A percentile compares a stretch with the other conserved stretches of the same genome.
Conservation (phyloP, 2,329 filamentous ascomycete genomes). For the Graphium sp. region DNA sequence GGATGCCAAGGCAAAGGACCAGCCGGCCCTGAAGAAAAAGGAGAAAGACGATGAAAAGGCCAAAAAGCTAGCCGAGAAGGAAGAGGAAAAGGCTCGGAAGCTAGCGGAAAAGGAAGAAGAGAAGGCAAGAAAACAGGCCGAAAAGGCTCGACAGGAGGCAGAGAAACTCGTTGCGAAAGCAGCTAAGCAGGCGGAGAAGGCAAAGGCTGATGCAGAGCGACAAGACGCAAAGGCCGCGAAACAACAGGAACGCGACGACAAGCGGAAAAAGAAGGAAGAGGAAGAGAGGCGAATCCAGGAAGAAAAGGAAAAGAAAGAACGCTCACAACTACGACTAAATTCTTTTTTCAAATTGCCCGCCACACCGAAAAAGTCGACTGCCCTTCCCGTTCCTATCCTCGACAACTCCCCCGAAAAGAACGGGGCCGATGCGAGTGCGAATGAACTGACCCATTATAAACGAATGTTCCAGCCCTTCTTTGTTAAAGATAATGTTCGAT, state of each 20-base stretch:
- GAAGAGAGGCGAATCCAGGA: slow-evolving; percentile 20
- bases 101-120: slow-evolving; percentile 17
- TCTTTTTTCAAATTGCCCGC: slow-evolving; percentile 25
- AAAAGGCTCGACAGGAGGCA: slow-evolving; percentile 20
- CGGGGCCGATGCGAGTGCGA: slow-evolving; percentile 7
- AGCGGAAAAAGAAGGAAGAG: slow-evolving; percentile 32
- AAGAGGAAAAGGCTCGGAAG: slow-evolving; percentile 18
- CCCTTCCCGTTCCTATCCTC: too few species aligned
- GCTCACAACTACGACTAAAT: slow-evolving; percentile 26
- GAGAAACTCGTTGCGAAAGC: slow-evolving; percentile 14
- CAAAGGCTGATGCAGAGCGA: slow-evolving; percentile 24
- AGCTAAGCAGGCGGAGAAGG: slow-evolving; percentile 20
- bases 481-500: slow-evolving; percentile 51
- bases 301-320: slow-evolving; percentile 31
- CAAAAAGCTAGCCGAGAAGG: too few species aligned
- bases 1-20: slow-evolving; percentile 7
- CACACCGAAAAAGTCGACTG: slow-evolving; percentile 22
- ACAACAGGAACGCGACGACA: slow-evolving; percentile 23
- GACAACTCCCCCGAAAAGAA: slow-evolving; percentile 11
- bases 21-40: slow-evolving; percentile 22
- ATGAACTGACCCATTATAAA: slow-evolving; percentile 37
- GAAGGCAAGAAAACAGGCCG: slow-evolving; percentile 13
- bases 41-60: slow-evolving; percentile 22
- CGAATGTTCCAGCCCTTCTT: slow-evolving; percentile 70
- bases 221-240: slow-evolving; percentile 18